Evolutionary conservation across 129 eudicot genomes (phyloP), one percentile per base, ranked within the genome.

Genomic region (Cynara cardunculus): DNA sequence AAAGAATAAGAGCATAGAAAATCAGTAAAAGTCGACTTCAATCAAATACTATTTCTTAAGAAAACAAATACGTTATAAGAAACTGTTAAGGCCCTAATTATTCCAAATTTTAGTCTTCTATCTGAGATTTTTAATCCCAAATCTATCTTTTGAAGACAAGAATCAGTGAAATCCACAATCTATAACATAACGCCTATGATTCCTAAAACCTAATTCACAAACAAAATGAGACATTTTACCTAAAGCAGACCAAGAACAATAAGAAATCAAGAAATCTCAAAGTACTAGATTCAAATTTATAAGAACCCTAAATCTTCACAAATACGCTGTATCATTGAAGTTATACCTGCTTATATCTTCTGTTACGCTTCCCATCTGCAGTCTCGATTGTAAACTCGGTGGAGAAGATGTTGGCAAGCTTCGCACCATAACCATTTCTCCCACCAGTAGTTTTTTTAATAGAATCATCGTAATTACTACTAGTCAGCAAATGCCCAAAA

Each of bases 391-490:
- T 84, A 83, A 95, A 95, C 86, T 92, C 96, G 0, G 93, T 92
- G 0, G 99, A 95, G 41, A 95, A 95, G 3, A 95, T 95, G 34
- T 95, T 95, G 0, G 99, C 91, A 65, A 95, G 91, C 85, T 95
- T 95, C 0, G 97, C 99, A 1, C 99, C 99, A 24, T 95, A 92
- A 3, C 97, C 99, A 25, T 95, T 95, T 66, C 99, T 87, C 25
- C 99, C 99, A 65, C 99, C 97, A 7, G 99, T 95, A 0, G 97
- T 95, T 82, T 95, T 95, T 89, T 92, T 95, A 82, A 72, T 88
- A 1, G 81, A 27, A 79, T 95, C 99, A 79, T 95, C 92, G 18
- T 95, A 95, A 25, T 95, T 95, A 77, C 99, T 95, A 74, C 99
- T 95, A 4, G 99, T 95, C 82, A 95, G 83, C 84, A 95, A 76